Evolutionary conservation across 2,329 filamentous ascomycete genomes (phyloP).

Genomic region (Ceratocystis albifundus): DNA sequence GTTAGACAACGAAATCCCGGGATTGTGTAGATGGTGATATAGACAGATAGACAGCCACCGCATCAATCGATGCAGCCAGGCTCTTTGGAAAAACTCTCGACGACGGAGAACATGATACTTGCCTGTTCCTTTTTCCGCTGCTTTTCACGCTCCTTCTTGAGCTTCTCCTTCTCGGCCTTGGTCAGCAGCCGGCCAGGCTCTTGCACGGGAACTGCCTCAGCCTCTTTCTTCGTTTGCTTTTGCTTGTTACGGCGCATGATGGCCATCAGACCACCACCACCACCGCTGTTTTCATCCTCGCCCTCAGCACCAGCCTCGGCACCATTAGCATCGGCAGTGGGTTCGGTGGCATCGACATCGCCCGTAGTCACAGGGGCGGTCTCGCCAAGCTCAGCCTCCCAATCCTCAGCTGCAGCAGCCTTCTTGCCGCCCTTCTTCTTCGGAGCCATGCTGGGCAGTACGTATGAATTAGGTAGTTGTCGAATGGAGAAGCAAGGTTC

Average conservation of each 20-base stretch:
- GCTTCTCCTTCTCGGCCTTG: slow-evolving; percentile 96
- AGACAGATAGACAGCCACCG: no score
- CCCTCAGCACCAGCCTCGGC: slow-evolving; percentile 40
- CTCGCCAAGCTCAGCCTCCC: slow-evolving; percentile 88
- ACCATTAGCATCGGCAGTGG: slow-evolving; percentile 31
- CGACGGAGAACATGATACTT: slow-evolving; percentile 19
- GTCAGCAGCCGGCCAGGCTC: slow-evolving; percentile 64
- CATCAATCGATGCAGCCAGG: no score
- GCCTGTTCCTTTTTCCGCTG: slow-evolving; percentile 97
- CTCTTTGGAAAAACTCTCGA: not conserved
- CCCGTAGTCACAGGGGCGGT: slow-evolving; percentile 47
- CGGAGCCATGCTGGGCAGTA: slow-evolving; percentile 55
- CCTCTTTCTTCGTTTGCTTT: slow-evolving; percentile 77
- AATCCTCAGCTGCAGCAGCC: slow-evolving; percentile 73
- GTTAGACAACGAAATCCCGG: not conserved
- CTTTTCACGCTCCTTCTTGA: slow-evolving; percentile 98
- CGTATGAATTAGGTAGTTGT: slow-evolving; percentile 4
- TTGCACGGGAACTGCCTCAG: slow-evolving; percentile 54
- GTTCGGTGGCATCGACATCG: slow-evolving; percentile 25
- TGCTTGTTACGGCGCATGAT: slow-evolving; percentile 70
- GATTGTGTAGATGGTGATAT: not conserved
- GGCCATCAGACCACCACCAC: slow-evolving; percentile 63
- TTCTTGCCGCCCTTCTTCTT: slow-evolving; percentile 88
- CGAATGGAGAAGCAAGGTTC: not conserved
- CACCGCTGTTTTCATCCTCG: slow-evolving; percentile 44